phyloP scores from a whole-genome alignment of 163 green algal genomes.

The Trebouxia gelatinosa region DNA sequence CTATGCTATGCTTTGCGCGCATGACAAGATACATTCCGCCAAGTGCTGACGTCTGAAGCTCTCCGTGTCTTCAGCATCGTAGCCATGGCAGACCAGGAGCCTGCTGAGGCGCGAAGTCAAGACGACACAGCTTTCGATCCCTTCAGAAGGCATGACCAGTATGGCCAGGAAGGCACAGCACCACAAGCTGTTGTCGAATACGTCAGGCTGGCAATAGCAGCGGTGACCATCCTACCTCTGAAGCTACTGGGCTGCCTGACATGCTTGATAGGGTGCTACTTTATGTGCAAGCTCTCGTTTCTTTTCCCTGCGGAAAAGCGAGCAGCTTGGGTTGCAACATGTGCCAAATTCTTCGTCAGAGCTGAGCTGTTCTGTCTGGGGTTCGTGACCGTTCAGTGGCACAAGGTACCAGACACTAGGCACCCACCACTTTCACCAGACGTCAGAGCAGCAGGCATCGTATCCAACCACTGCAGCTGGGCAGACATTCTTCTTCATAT shows the following conservation, averaged over 20 bases:
- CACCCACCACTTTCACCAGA: not conserved
- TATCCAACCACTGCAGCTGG: constrained; percentile 85
- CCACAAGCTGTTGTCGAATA: constrained; percentile 43
- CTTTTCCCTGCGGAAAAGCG: constrained; percentile 7
- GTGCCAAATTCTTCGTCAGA: constrained; percentile 47
- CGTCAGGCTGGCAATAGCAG: constrained; percentile 45
- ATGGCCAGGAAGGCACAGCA: constrained; percentile 49
- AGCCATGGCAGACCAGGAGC: not conserved
- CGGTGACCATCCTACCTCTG: constrained; percentile 48
- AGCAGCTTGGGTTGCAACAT: constrained; percentile 24
- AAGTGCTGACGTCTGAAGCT: too few relatives aligned
- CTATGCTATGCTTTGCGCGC: too few relatives aligned
- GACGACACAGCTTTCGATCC: constrained; percentile 33
- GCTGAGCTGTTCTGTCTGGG: constrained; percentile 58
- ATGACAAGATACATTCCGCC: too few relatives aligned
- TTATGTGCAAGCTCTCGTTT: constrained; percentile 42
- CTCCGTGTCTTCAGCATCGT: too few relatives aligned
- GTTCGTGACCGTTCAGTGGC: constrained; percentile 55
- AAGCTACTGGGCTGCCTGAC: constrained; percentile 41
- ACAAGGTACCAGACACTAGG: constrained; percentile 26
- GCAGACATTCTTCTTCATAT: constrained; percentile 91
- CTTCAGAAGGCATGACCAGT: constrained; percentile 52
- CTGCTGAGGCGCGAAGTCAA: not conserved
- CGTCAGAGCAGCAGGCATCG: constrained; percentile 49
- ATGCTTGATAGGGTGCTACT: constrained; percentile 52